Base-by-base conservation (phyloP, 202 grass and related monocot genomes). In the Bolboschoenoplectus hybrid region DNA sequence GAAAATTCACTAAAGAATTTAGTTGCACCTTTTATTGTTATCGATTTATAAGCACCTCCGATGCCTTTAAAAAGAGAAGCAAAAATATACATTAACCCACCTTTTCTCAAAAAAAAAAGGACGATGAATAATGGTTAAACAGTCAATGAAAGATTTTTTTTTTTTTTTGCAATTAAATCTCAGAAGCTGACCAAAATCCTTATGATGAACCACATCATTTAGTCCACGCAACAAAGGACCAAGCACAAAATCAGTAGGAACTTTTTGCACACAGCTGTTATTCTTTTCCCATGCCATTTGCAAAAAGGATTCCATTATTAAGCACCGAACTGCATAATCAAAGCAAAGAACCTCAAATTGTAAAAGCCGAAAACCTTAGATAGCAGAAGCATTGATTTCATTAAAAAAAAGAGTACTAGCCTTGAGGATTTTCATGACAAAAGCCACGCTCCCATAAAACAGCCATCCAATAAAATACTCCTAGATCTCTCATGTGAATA, bases 371-470 rank as follows among this genome's bases (percentile, higher is more conserved):
- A 81, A 50, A 46, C 39, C n/a, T 52, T 16, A 26, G 26, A 26
- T 26, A 63, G 74, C 61, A 40, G 7, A 77, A 35, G 20, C 52
- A 65, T 80, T 72, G 13, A 79, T 40, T 32, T 71, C 26, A 84
- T 79, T 4, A 49, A 56, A 78, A 88, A 67, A 84, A 44, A 66
- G 40, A 91, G 39, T 64, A 85, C 80, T 77, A 41, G 85, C 95
- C 95, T 88, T 95, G 95, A 86, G 95, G 95, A 76, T 97, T 97
- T 90, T 95, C 95, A 80, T 97, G 95, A 89, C 63, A 91, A 88
- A 97, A 93, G 19, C 95, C 95, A 84, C 95, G 90, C 84, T 97
- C 92, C 95, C 95, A 97, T 41, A 97, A 86, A 89, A 97, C 91
- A 80, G 90, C 44, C 87, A 97, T 88, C 95, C 95, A 97, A 68